These are phyloP conservation scores for Coniochaeta sp. DNA, from an alignment of 2,329 filamentous ascomycete species.

Conservation along the genomic window DNA sequence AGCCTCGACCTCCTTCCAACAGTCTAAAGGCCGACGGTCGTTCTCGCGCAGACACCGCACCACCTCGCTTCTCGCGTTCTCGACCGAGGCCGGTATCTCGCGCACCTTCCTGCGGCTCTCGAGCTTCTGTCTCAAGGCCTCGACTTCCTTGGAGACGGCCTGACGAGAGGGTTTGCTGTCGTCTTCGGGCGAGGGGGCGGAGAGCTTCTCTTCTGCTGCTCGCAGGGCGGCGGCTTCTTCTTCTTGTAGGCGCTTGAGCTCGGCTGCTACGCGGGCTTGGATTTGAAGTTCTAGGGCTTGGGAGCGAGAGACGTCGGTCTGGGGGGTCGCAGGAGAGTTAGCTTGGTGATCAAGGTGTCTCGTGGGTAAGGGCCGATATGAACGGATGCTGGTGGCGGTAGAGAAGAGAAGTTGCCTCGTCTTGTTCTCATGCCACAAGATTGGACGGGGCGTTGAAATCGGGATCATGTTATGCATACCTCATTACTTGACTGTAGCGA, in stretches of 20 bases:
- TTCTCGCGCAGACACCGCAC: slow-evolving; percentile 75
- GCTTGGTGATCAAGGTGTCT: background rate
- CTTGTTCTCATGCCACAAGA: background rate
- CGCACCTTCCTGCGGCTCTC: slow-evolving; percentile 57
- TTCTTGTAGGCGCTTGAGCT: slow-evolving; percentile 73
- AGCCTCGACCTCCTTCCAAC: slow-evolving; percentile 82
- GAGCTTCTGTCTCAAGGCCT: slow-evolving; percentile 49
- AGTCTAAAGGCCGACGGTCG: slow-evolving; percentile 83
- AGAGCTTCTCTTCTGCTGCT: slow-evolving; percentile 58
- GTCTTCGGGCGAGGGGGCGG: slow-evolving; percentile 28
- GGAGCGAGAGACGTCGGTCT: slow-evolving; percentile 85
- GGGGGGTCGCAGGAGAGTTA: slow-evolving; percentile 8
- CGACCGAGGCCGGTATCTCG: slow-evolving; percentile 62
- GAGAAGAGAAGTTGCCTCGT: no score
- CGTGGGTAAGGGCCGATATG: background rate
- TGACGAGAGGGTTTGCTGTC: slow-evolving; percentile 24
- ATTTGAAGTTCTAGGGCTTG: slow-evolving; percentile 80
- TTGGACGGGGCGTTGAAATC: background rate
- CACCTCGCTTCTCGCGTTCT: slow-evolving; percentile 67
- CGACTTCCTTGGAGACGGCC: slow-evolving; percentile 52
- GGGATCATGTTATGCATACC: slow-evolving; percentile 39
- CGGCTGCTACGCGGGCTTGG: slow-evolving; percentile 76
- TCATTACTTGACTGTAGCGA: slow-evolving; percentile 78
- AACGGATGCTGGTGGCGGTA: background rate
- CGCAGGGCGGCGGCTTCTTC: slow-evolving; percentile 63